Conservation (phyloP, 129 eudicot genomes). For the Dittrichia graveolens region DNA sequence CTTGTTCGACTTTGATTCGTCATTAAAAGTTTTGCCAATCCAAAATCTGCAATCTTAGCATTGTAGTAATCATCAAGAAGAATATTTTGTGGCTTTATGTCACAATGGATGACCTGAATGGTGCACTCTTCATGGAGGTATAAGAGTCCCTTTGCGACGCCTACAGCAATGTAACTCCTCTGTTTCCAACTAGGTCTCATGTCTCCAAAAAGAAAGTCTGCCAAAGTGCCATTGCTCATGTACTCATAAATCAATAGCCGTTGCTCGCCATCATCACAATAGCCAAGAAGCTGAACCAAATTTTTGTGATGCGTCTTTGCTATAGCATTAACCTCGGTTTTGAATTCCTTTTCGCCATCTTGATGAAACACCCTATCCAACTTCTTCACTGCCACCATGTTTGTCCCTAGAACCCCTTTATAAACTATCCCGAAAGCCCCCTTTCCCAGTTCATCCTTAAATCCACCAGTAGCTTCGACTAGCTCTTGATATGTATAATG, state of each 20-base stretch:
- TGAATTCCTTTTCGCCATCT: constrained; percentile 44
- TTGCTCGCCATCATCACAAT: constrained; percentile 46
- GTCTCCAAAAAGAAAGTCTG: constrained; percentile 37
- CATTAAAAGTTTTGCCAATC: constrained; percentile 56
- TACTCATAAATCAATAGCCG: constrained; percentile 47
- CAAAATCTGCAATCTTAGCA: constrained; percentile 54
- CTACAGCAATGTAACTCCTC: constrained; percentile 37
- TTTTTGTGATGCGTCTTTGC: constrained; percentile 57
- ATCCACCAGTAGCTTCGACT: constrained; percentile 48
- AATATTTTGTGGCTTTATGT: constrained; percentile 63
- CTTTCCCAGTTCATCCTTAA: constrained; percentile 45
- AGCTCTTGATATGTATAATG: constrained; percentile 51
- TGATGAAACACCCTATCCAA: constrained; percentile 28
- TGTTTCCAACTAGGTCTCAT: constrained; percentile 39
- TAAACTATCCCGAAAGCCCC: constrained; percentile 44
- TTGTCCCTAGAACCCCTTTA: constrained; percentile 35
- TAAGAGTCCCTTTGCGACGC: constrained; percentile 44
- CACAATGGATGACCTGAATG: constrained; percentile 59
- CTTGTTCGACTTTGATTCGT: constrained; percentile 34
- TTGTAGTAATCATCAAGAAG: constrained; percentile 54
- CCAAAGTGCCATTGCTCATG: constrained; percentile 56
- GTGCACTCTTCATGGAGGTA: constrained; percentile 66
- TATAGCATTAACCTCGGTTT: constrained; percentile 41
- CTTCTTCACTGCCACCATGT: constrained; percentile 43
- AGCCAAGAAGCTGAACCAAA: constrained; percentile 50